Base-by-base conservation (phyloP, 2,329 filamentous ascomycete species). In the Aspergillus niger region DNA sequence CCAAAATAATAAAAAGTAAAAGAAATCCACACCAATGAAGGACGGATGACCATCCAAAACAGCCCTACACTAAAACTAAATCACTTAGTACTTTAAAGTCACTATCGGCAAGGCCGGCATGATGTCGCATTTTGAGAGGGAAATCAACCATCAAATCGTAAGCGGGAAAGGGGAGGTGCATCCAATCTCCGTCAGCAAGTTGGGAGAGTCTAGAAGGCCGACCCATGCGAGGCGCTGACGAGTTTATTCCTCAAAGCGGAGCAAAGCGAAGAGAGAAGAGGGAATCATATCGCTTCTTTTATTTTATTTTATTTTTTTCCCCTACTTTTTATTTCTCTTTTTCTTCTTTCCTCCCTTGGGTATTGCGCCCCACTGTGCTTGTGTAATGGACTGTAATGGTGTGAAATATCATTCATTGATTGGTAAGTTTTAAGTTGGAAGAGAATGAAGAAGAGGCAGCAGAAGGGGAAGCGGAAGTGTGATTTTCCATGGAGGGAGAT, bases 211-310 rank as follows among this genome's bases (percentile, higher is more conserved):
- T 53, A 53, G 50, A 53, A 53, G 36, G 50, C 30, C 17, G 52
- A 43, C 38, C 32, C 32, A 50, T 50, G 47, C 47, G 47, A 50
- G 47, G 47, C 26, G 47, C 47, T 50, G 47, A 50, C 47, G 47
- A 50, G 47, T 50, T 30, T 50, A 50, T 50, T 50, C 28, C 47
- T 36, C n/a, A 28, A n/a, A 30, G 47, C 47, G 47, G 47, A 50
- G 47, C 47, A 36, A 13, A 26, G 44, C 22, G 6, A 48, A 5
- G 24, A n/a, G 47, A 36, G 32, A 26, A 36, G 32, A 36, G 32
- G 32, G 26, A 50, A 30, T 17, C 26, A 28, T 17, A 28, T 15
- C 32, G 20, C 50, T 41, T 32, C 30, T 4, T 10, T 32, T 32
- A 4, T 32, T 13, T 32, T n/a, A n/a, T n/a, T n/a, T n/a, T 32